phyloP scores from a whole-genome alignment of 192 early-diverging fungal genomes.

The Pilaira anomala region DNA sequence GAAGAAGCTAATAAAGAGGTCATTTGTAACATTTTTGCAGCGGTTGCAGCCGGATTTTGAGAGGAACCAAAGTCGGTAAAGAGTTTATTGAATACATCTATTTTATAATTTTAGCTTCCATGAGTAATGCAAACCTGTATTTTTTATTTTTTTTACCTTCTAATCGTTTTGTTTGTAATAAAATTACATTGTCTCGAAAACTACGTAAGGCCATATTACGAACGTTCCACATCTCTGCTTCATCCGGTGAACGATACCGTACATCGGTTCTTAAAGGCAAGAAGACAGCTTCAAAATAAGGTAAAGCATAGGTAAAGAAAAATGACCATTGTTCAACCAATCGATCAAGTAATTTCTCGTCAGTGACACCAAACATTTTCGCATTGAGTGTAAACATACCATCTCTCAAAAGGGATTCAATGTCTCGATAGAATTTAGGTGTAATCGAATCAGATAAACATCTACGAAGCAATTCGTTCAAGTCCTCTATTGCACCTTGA shows the following conservation, averaged over 20 bases:
- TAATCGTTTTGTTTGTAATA: slow-evolving; percentile 57
- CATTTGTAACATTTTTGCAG: slow-evolving; percentile 71
- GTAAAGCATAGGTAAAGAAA: slow-evolving; percentile 77
- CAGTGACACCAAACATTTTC: slow-evolving; percentile 60
- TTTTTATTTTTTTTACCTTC: slow-evolving; percentile 47
- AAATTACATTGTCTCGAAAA: slow-evolving; percentile 66
- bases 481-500: slow-evolving; percentile 78
- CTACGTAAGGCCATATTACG: slow-evolving; percentile 57
- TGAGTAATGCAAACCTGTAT: neutral
- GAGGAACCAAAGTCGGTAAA: slow-evolving; percentile 64
- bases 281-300: slow-evolving; percentile 85
- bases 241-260: slow-evolving; percentile 28
- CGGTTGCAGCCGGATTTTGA: slow-evolving; percentile 60
- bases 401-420: slow-evolving; percentile 54
- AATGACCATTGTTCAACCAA: slow-evolving; percentile 79
- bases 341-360: slow-evolving; percentile 63
- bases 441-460: slow-evolving; percentile 42
- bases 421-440: slow-evolving; percentile 48
- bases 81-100: slow-evolving; percentile 61
- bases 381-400: slow-evolving; percentile 67
- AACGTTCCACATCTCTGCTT: slow-evolving; percentile 54
- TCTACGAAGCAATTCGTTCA: slow-evolving; percentile 69
- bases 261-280: slow-evolving; percentile 62
- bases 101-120: neutral
- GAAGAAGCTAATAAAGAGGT: slow-evolving; percentile 59